These are phyloP conservation scores for Xylaria sp. DNA, from an alignment of 2,329 filamentous ascomycete genomes.

Conservation along the genomic window DNA sequence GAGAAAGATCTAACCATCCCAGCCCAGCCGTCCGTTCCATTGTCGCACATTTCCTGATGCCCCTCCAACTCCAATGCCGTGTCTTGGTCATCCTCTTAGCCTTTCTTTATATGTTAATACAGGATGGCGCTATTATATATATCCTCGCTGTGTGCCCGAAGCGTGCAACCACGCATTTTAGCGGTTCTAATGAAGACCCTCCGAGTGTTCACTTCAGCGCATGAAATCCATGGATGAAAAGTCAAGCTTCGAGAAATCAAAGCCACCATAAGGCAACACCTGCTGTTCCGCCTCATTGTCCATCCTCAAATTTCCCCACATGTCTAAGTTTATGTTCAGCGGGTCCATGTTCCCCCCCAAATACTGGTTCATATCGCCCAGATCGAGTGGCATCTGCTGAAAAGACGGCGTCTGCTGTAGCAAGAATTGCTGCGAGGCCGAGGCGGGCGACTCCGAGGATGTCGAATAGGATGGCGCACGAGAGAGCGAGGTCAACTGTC, in stretches of 20 bases:
- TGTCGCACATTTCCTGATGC: slow-evolving; percentile 1
- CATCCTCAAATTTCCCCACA: slow-evolving; percentile 37
- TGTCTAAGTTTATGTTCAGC: slow-evolving; percentile 31
- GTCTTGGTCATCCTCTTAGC: not conserved
- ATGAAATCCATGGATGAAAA: slow-evolving; percentile 26
- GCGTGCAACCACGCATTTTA: not conserved
- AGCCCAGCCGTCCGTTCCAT: not conserved
- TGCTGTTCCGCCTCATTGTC: slow-evolving; percentile 29
- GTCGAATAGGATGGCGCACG: slow-evolving; percentile 19
- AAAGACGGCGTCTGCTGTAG: slow-evolving; percentile 26
- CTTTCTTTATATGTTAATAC: not conserved
- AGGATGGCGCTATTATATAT: not conserved
- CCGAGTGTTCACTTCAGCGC: not conserved
- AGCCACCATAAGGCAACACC: slow-evolving; percentile 21
- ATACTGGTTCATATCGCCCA: slow-evolving; percentile 27
- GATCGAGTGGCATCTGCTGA: slow-evolving; percentile 26
- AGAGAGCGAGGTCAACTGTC: slow-evolving; percentile 23
- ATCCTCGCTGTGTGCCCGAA: not conserved
- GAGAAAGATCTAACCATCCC: slow-evolving; percentile 20
- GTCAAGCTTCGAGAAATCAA: slow-evolving; percentile 33
- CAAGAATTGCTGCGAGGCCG: slow-evolving; percentile 24
- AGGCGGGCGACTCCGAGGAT: slow-evolving; percentile 10
- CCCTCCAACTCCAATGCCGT: slow-evolving; percentile 4
- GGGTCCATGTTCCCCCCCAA: slow-evolving; percentile 15
- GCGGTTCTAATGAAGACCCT: not conserved